Conservation (phyloP, 2,329 filamentous ascomycete genomes). For the Chrysoporthe cubensis region DNA sequence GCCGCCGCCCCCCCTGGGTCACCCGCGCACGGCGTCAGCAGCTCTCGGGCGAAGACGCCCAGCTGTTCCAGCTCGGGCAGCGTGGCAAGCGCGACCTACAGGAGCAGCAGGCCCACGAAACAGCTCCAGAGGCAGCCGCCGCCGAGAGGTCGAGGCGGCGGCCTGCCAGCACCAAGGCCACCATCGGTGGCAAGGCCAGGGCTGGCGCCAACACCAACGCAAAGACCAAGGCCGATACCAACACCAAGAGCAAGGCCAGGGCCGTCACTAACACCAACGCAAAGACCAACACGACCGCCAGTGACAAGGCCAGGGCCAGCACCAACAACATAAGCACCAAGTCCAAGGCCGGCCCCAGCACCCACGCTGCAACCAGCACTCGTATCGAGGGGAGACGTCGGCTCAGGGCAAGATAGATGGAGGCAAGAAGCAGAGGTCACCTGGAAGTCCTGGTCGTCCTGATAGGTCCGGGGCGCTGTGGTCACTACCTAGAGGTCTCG, state of each 20-base stretch:
- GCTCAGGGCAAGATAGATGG: background rate
- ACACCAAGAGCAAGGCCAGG: background rate
- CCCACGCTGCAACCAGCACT: background rate
- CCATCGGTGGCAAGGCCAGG: too few species aligned
- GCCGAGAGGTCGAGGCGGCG: too few species aligned
- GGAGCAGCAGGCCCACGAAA: background rate
- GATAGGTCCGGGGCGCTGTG: too few species aligned
- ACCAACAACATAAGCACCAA: background rate
- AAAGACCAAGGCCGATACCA: background rate
- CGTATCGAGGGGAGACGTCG: background rate
- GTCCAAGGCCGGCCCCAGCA: background rate
- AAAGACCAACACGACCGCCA: too few species aligned
- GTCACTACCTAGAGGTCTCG: too few species aligned
- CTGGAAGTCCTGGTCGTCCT: too few species aligned
- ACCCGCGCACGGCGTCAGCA: constrained; percentile 13
- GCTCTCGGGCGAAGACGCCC: constrained; percentile 10
- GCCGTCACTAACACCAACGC: too few species aligned
- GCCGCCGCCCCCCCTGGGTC: background rate
- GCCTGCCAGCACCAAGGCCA: too few species aligned
- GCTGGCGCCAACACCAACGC: too few species aligned
- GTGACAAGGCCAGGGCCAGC: too few species aligned
- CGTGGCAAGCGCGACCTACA: constrained; percentile 8
- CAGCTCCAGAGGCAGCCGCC: too few species aligned
- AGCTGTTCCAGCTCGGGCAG: constrained; percentile 15
- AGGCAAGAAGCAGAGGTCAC: too few species aligned